phyloP scores from a whole-genome alignment of 1,139 yeast species.

The Saccharomyces hybrid region DNA sequence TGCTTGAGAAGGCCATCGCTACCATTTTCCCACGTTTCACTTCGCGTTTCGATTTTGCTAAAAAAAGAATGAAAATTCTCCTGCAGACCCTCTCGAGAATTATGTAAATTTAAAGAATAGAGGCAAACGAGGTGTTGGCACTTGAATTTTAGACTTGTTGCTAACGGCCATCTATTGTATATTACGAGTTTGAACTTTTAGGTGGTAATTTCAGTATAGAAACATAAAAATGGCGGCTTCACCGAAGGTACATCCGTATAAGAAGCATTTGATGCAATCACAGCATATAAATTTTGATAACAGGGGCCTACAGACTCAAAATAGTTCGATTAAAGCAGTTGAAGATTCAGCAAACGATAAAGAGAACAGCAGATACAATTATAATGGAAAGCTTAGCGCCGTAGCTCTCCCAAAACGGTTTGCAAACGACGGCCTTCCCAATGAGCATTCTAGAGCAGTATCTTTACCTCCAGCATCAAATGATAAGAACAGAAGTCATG shows the following conservation, averaged over 20 bases:
- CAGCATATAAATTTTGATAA: constrained; percentile 6
- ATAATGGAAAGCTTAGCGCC: not conserved
- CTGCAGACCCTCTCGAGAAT: not conserved
- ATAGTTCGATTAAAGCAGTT: not conserved
- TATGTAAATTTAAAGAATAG: not conserved
- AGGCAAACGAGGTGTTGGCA: not conserved
- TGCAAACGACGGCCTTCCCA: not conserved
- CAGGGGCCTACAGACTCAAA: not conserved
- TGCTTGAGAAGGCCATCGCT: not conserved
- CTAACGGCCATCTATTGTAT: not conserved
- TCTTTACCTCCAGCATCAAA: not conserved
- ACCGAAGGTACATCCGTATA: constrained; percentile 15
- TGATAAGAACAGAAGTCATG: not conserved
- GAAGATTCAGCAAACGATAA: not conserved
- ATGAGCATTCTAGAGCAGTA: not conserved
- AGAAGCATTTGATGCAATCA: constrained; percentile 12
- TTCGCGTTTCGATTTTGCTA: not conserved
- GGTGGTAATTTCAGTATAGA: not conserved
- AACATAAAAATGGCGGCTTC: not conserved
- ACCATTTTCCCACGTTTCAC: not conserved
- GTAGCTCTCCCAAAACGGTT: not conserved
- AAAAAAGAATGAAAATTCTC: not conserved
- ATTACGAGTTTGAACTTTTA: not conserved
- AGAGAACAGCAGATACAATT: not conserved
- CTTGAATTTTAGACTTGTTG: not conserved